Percentiles rank a stretch among this genome's conserved stretches.
phyloP scores from a whole-genome alignment of 495 filamentous ascomycete genomes.

The Trichoderma gamsii region DNA sequence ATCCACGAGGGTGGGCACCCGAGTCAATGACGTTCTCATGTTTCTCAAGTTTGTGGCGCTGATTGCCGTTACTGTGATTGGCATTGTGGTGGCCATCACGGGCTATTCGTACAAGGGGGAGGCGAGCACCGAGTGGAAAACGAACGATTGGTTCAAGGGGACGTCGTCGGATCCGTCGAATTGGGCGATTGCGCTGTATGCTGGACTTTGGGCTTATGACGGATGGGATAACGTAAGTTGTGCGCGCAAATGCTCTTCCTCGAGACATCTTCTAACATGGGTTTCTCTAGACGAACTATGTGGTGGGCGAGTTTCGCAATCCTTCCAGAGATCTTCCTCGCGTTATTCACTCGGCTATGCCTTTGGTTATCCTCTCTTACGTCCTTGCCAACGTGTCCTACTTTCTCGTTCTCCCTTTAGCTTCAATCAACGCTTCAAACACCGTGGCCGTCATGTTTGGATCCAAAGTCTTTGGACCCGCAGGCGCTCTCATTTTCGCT shows the following conservation, averaged over 20 bases:
- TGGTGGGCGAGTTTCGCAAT: conserved; percentile 91
- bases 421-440: conserved; percentile 73
- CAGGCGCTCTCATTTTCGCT: conserved; percentile 78
- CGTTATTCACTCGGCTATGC: conserved; percentile 96
- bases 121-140: conserved; percentile 83
- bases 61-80: conserved; percentile 78
- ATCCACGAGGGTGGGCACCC: conserved; percentile 78
- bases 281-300: conserved; percentile 76
- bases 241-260: neutral
- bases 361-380: conserved; percentile 85
- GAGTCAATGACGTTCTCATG: conserved; percentile 86
- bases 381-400: conserved; percentile 87
- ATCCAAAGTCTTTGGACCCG: conserved; percentile 76
- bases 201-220: conserved; percentile 95
- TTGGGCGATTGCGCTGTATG: conserved; percentile 91
- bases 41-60: conserved; percentile 92
- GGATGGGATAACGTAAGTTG: conserved; percentile 91
- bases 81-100: conserved; percentile 83
- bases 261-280: neutral
- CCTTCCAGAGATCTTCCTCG: conserved; percentile 84
- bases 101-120: conserved; percentile 69
- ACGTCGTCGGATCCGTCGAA: conserved; percentile 71
- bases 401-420: conserved; percentile 86
- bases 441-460: conserved; percentile 95
- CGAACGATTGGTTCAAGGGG: conserved; percentile 78